A percentile compares a stretch with the other conserved stretches of the same genome.
phyloP scores from a whole-genome alignment of 2,329 filamentous ascomycete genomes.

The Fusarium sp. region DNA sequence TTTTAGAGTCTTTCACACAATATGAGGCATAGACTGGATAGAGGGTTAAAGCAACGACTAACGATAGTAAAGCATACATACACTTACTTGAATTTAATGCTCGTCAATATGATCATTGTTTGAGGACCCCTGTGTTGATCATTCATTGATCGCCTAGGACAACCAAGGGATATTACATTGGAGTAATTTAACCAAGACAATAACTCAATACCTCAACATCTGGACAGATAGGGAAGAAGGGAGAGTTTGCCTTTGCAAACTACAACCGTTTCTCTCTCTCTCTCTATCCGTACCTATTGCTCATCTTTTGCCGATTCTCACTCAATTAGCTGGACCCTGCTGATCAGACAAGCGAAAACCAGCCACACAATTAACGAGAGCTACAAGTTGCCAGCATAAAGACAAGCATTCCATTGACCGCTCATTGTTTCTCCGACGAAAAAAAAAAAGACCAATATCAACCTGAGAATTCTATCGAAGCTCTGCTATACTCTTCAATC shows the following conservation, averaged over 20 bases:
- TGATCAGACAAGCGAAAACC: slow-evolving; percentile 25
- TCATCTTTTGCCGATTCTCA: neutral
- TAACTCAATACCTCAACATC: neutral
- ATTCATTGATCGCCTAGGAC: slow-evolving; percentile 11
- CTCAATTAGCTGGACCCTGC: slow-evolving; percentile 31
- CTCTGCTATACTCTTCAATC: neutral
- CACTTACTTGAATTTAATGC: neutral
- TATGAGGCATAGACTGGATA: slow-evolving; percentile 25
- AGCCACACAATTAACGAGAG: slow-evolving; percentile 28
- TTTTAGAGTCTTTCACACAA: slow-evolving; percentile 18
- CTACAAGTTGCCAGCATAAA: slow-evolving; percentile 10
- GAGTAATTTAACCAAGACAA: slow-evolving; percentile 17
- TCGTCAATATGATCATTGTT: neutral
- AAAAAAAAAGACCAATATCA: slow-evolving; percentile 4
- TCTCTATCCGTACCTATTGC: neutral
- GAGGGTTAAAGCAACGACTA: slow-evolving; percentile 14
- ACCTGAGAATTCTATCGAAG: neutral
- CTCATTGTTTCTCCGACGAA: slow-evolving; percentile 1
- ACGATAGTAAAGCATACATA: neutral
- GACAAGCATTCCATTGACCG: slow-evolving; percentile 17
- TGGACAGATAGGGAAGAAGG: neutral
- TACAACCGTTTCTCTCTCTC: neutral
- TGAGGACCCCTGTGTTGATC: neutral
- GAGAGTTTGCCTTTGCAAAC: neutral
- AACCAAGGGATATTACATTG: neutral